Percentiles rank a stretch among this genome's conserved stretches.
Conservation (phyloP, 306 rosid genomes). For the Coriaria nepalensis region DNA sequence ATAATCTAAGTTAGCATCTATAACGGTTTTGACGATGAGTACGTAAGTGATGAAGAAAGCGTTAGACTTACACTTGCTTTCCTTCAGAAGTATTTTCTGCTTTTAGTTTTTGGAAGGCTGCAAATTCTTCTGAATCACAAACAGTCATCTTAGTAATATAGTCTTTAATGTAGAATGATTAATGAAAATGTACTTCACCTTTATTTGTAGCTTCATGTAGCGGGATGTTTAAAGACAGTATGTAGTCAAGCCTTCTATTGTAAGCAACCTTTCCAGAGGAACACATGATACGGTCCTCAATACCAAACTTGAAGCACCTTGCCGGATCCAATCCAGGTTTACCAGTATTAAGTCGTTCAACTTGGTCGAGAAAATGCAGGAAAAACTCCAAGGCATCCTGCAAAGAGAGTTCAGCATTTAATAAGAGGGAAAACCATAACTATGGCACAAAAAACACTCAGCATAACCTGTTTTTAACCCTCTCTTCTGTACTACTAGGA, state of each 20-base stretch:
- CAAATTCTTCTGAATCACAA: slow-evolving; percentile 59
- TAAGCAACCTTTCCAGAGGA: slow-evolving; percentile 95
- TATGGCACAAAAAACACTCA: no score
- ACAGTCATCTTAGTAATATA: slow-evolving; percentile 16
- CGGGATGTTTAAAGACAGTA: slow-evolving; percentile 85
- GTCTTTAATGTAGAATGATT: slow-evolving; percentile 4
- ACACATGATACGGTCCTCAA: slow-evolving; percentile 85
- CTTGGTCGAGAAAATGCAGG: slow-evolving; percentile 92
- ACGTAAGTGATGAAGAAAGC: slow-evolving; percentile 7
- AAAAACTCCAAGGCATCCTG: slow-evolving; percentile 98
- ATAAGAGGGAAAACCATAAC: background rate
- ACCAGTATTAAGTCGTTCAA: slow-evolving; percentile 59
- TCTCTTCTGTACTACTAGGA: no score
- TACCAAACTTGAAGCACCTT: slow-evolving; percentile 82
- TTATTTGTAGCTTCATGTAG: slow-evolving; percentile 76
- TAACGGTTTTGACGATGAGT: background rate
- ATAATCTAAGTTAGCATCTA: slow-evolving; percentile 20
- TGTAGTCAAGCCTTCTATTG: slow-evolving; percentile 75
- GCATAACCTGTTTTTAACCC: no score
- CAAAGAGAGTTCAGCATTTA: slow-evolving; percentile 6
- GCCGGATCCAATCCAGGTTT: slow-evolving; percentile 63
- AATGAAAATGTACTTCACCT: slow-evolving; percentile 25
- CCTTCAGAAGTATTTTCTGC: slow-evolving; percentile 71
- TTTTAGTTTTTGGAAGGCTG: slow-evolving; percentile 58
- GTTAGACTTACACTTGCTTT: slow-evolving; percentile 62